Evolutionary conservation across 768 basidiomycete genomes (phyloP), one percentile per base, ranked within the genome.

Genomic region (Boletus insuetus): DNA sequence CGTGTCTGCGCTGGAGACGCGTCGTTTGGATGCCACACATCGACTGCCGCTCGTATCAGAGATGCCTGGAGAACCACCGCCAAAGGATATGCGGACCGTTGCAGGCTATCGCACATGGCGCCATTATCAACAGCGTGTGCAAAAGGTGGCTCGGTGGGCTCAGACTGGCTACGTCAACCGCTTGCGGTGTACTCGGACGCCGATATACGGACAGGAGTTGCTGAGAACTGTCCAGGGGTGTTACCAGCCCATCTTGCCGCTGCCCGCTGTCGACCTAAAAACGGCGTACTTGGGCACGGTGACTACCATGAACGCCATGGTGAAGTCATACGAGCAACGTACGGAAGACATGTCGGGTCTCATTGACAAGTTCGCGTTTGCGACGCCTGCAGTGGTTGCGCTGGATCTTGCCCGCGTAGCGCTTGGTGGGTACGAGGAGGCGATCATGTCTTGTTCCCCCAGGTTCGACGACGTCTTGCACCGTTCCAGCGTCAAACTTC

Each of bases 301-400:
- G 10, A 68, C 74, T 42, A 59, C 62, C 2, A 65, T 79, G 16
- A 79, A 84, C 43, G 68, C 66, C 17, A 73, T 81, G 26, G 76
- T 96, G 58, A 83, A 82, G 55, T 89, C 93, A 6, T 85, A 86
- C 61, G 71, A 73, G 9, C 68, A 76, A 14, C 83, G 94, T 13
- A 81, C 82, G 3, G 72, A 79, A 41, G 77, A 80, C 1, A 75
- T 87, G 72, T 73, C 76, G 2, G 68, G 70, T 19, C 57, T 80
- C 19, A 71, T 96, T 49, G 82, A 89, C 51, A 74, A 72, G 22
- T 98, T 96, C 65, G 84, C 87, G 1, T 92, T 92, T 61, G 83
- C 82, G 19, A 94, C 94, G 0, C 91, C 94, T 1, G 64, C 83
- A 2, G 91, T 81, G 0, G 85, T 94, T 16, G 88, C 89, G 13